phyloP scores from a whole-genome alignment of 495 filamentous ascomycete genomes.

The Talaromyces liani region DNA sequence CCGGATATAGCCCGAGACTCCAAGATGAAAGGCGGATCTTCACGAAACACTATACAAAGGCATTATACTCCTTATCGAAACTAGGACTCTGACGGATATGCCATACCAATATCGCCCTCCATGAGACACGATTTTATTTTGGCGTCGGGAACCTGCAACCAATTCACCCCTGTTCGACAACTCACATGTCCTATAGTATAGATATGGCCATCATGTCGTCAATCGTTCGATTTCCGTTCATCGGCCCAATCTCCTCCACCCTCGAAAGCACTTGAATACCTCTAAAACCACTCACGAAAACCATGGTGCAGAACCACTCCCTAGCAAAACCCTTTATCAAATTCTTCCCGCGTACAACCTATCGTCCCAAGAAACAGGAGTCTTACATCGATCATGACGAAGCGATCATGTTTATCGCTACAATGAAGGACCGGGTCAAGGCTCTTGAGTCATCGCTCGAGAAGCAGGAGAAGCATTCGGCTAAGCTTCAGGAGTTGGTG shows the following conservation, averaged over 20 bases:
- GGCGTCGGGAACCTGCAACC: not conserved
- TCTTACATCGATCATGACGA: not conserved
- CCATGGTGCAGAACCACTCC: not conserved
- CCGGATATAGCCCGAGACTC: not conserved
- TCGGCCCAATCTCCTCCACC: not conserved
- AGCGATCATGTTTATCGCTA: not conserved
- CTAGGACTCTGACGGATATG: not conserved
- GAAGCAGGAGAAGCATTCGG: not conserved
- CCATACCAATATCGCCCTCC: not conserved
- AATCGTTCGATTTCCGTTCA: not conserved
- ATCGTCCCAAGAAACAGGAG: not conserved
- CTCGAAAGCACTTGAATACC: not conserved
- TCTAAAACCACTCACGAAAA: not conserved
- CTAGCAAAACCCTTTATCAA: not conserved
- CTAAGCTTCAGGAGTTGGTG: not conserved
- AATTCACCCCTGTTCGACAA: not conserved
- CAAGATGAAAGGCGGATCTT: not conserved
- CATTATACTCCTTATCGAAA: not conserved
- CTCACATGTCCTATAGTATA: not conserved
- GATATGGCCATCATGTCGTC: not conserved
- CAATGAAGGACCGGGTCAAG: not conserved
- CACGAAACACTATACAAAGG: not conserved
- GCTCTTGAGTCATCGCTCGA: not conserved
- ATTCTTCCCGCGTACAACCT: not conserved
- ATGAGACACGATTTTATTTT: not conserved